Percentiles rank a stretch among this genome's conserved stretches.
These are phyloP conservation scores for Colletotrichum tanaceti DNA, from an alignment of 2,329 filamentous ascomycete genomes.

Conservation along the genomic window DNA sequence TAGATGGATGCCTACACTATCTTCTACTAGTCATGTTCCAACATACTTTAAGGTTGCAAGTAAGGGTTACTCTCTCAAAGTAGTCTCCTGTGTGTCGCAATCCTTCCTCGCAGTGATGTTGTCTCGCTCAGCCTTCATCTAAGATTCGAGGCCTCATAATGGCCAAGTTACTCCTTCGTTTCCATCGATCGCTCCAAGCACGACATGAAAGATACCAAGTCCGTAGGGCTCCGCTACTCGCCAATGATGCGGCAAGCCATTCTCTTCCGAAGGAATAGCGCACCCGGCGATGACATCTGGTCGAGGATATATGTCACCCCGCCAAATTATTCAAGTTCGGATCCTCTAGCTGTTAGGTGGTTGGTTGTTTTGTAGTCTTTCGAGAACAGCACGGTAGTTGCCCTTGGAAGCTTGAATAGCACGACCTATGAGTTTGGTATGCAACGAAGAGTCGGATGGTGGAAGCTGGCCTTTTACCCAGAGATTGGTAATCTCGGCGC, in stretches of 20 bases:
- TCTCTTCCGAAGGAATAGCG: neutral
- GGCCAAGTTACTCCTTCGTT: neutral
- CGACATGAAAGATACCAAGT: neutral
- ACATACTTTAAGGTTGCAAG: too few species aligned
- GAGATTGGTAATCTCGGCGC: conserved; percentile 93
- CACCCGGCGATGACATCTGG: neutral
- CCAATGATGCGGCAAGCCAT: neutral
- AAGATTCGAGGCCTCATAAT: neutral
- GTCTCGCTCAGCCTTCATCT: neutral
- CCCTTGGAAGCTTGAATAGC: conserved; percentile 57
- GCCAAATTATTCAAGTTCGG: neutral
- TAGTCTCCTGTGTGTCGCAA: neutral
- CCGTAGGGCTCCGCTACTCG: neutral
- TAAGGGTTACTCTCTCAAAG: neutral
- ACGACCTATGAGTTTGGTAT: conserved; percentile 52
- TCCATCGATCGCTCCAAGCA: too few species aligned
- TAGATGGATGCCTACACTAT: neutral
- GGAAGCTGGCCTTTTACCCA: conserved; percentile 85
- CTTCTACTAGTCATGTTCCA: too few species aligned
- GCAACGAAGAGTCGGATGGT: conserved; percentile 50
- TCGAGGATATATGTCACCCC: conserved; percentile 1
- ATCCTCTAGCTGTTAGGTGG: conserved; percentile 17
- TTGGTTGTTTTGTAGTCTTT: conserved; percentile 31
- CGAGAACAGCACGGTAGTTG: conserved; percentile 39
- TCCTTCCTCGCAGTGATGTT: neutral